These are phyloP conservation scores for Nepenthes gracilis DNA, from an alignment of 148 eudicot species.

Conservation along the genomic window DNA sequence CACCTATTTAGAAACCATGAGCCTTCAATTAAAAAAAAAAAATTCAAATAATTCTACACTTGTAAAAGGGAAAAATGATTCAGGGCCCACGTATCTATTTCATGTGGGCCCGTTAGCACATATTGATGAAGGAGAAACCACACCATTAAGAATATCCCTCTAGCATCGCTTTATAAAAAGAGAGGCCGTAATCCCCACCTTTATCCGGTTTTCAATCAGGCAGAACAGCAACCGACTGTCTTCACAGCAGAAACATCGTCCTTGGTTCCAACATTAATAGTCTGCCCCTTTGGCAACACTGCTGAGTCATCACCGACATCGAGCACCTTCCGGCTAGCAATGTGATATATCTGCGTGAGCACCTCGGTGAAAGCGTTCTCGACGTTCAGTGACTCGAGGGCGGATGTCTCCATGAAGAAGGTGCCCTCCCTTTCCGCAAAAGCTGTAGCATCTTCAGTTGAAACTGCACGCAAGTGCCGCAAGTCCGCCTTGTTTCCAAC, in stretches of 20 bases:
- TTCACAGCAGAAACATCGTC: neutral
- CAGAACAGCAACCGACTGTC: neutral
- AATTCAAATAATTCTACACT: no score
- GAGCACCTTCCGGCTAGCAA: neutral
- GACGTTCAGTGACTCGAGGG: neutral
- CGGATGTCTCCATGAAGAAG: constrained; percentile 3
- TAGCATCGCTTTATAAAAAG: no score
- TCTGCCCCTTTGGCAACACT: neutral
- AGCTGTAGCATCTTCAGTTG: neutral
- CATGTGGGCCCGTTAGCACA: no score
- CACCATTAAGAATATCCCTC: no score
- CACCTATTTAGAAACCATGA: no score
- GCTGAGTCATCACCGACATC: neutral
- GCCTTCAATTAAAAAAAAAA: no score
- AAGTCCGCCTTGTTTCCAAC: constrained; percentile 2
- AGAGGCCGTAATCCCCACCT: no score
- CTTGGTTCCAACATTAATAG: neutral
- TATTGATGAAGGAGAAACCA: no score
- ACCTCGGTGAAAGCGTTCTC: constrained; percentile 2
- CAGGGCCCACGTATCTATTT: no score
- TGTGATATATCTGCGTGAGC: neutral
- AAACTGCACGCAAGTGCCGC: constrained; percentile 2
- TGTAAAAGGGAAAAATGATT: no score
- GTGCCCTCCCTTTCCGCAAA: constrained; percentile 2
- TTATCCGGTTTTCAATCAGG: neutral